Evolutionary conservation across 345 rosid species (phyloP), one percentile per base, ranked within the genome.

Genomic region (Moricandia moricandioides): DNA sequence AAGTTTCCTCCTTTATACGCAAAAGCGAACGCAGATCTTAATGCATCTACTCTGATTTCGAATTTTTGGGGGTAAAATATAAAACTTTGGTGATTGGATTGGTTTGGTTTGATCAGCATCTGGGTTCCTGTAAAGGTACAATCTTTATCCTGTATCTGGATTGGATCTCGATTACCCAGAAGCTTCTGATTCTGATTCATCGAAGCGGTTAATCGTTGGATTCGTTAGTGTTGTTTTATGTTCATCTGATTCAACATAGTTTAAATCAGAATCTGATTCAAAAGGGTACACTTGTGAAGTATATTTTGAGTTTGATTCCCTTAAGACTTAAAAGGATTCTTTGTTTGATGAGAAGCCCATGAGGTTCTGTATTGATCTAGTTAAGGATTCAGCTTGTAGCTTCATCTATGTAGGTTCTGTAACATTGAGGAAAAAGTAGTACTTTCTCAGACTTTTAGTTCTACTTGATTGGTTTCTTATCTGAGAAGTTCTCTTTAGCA

Each of bases 121-220:
- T 72, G 81, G 78, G 74, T 79, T 79, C 56, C 57, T 45, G 31
- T 29, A 7, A 79, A 79, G 78, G 75, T 79, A 68, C 56, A 24
- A 8, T 54, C 35, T 79, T 77, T 71, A 0, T 39, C 12, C 30
- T 52, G 37, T 66, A n/a, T 71, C 61, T 63, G 2, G 33, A 13
- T 66, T 61, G 61, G 77, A 65, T 78, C 72, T 72, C 56, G 49
- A 40, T 70, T 65, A 3, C 17, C 37, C 16, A 14, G 56, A 64
- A 37, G 67, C 71, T 70, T 11, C 12, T 12, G 80, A 8, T 54
- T 63, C 58, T 64, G 65, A 17, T 21, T 70, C 64, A 40, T 62
- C 37, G 5, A 3, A 54, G 55, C 29, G 16, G 13, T 72, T 72
- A 62, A 30, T 30, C 70, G 34, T 67, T 68, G 34, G 59, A 78